These are phyloP conservation scores for Allodekkera sacchari DNA, from an alignment of 805 yeast genomes.

Conservation along the genomic window DNA sequence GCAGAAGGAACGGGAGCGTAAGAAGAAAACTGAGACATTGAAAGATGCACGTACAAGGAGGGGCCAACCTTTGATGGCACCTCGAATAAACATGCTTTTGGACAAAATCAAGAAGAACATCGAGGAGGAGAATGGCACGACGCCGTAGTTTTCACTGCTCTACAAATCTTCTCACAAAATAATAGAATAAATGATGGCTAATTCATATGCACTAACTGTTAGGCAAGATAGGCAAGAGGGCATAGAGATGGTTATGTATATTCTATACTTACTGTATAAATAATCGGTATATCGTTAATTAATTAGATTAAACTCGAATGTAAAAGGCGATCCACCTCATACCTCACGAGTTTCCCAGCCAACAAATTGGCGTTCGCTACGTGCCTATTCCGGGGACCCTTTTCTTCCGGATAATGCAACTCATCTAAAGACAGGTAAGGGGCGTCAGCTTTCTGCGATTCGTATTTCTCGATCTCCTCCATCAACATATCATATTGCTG, in stretches of 20 bases:
- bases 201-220: too few relatives aligned
- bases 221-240: too few relatives aligned
- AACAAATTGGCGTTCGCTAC: background rate
- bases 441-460: too few relatives aligned
- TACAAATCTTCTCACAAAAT: too few relatives aligned
- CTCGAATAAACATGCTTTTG: slow-evolving; percentile 68
- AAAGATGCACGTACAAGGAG: slow-evolving; percentile 45
- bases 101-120: slow-evolving; percentile 55
- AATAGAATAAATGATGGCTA: too few relatives aligned
- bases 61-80: slow-evolving; percentile 92
- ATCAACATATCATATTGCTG: slow-evolving; percentile 8
- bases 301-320: background rate
- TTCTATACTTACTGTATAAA: too few relatives aligned
- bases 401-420: slow-evolving; percentile 1
- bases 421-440: background rate
- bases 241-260: too few relatives aligned
- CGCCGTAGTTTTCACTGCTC: too few relatives aligned
- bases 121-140: background rate
- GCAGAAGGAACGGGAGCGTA: slow-evolving; percentile 34
- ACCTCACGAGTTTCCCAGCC: background rate
- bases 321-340: slow-evolving; percentile 2
- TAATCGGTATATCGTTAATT: too few relatives aligned
- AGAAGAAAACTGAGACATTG: slow-evolving; percentile 32
- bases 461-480: slow-evolving; percentile 1
- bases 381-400: background rate